phyloP scores from a whole-genome alignment of 2,329 filamentous ascomycete genomes.

The Ramichloridium luteum region DNA sequence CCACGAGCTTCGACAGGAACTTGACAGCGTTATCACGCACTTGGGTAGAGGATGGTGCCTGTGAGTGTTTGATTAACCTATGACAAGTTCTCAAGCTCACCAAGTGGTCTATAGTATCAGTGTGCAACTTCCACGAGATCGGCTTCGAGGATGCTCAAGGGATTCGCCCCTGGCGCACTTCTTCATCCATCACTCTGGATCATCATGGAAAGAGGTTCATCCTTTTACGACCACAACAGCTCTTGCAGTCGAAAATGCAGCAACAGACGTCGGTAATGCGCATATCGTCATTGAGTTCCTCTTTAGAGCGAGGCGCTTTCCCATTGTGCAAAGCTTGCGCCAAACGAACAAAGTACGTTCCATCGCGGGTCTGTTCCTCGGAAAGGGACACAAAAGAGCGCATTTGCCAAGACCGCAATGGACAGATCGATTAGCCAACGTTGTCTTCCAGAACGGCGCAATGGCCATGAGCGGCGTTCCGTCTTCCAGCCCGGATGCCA shows the following conservation, averaged over 20 bases:
- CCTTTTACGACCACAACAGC: slow-evolving; percentile 9
- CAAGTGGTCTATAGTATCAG: slow-evolving; percentile 6
- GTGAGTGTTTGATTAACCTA: background rate
- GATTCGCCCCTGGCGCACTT: slow-evolving; percentile 9
- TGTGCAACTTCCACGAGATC: slow-evolving; percentile 7
- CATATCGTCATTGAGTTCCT: slow-evolving; percentile 2
- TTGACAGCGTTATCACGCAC: slow-evolving; percentile 4
- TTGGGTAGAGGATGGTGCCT: slow-evolving; percentile 9
- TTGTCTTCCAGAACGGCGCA: slow-evolving; percentile 3
- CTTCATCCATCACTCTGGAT: slow-evolving; percentile 7
- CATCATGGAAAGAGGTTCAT: slow-evolving; percentile 7
- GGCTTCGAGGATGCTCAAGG: slow-evolving; percentile 8
- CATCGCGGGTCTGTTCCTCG: no score
- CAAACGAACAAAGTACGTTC: slow-evolving; percentile 1
- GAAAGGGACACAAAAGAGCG: no score
- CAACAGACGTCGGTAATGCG: background rate
- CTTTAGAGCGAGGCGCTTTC: slow-evolving; percentile 1
- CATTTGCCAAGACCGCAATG: slow-evolving; percentile 1
- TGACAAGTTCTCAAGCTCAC: background rate
- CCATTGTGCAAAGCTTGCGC: slow-evolving; percentile 2
- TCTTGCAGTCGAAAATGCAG: slow-evolving; percentile 7
- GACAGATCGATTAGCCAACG: slow-evolving; percentile 4
- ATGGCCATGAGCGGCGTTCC: slow-evolving; percentile 2
- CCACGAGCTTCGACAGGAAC: slow-evolving; percentile 5
- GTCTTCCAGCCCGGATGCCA: background rate